These are phyloP conservation scores for Chytridium lagenaria DNA, from an alignment of 371 early-diverging fungal species.

Conservation along the genomic window DNA sequence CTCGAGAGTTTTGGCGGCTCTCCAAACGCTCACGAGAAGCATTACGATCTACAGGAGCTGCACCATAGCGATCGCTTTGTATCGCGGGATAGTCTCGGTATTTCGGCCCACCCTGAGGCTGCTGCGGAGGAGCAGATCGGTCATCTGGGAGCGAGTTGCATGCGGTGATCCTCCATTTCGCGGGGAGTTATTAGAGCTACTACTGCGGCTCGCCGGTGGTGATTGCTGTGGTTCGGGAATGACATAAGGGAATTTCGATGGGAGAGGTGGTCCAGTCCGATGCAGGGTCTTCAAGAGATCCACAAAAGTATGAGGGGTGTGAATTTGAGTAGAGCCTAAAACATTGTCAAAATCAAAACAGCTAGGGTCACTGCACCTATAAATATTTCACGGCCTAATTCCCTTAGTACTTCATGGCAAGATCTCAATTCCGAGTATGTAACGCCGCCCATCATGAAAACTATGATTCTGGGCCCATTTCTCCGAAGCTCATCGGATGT, in stretches of 20 bases:
- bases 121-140: neutral
- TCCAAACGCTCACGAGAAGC: no score
- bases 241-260: slow-evolving; percentile 3
- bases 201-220: neutral
- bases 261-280: slow-evolving; percentile 12
- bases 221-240: neutral
- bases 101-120: neutral
- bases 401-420: slow-evolving; percentile 78
- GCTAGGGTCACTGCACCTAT: slow-evolving; percentile 27
- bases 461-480: slow-evolving; percentile 61
- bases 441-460: slow-evolving; percentile 93
- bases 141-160: neutral
- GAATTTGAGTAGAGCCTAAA: slow-evolving; percentile 75
- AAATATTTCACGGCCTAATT: slow-evolving; percentile 74
- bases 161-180: neutral
- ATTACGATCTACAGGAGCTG: no score
- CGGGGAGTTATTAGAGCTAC: neutral
- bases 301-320: slow-evolving; percentile 79
- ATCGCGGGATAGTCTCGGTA: neutral
- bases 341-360: neutral
- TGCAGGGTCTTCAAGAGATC: slow-evolving; percentile 56
- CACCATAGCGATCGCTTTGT: no score
- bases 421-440: slow-evolving; percentile 89
- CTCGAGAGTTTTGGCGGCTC: neutral
- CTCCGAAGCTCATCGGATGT: slow-evolving; percentile 39